phyloP scores from a whole-genome alignment of 495 filamentous ascomycete species.

The Trypethelium eluteriae region DNA sequence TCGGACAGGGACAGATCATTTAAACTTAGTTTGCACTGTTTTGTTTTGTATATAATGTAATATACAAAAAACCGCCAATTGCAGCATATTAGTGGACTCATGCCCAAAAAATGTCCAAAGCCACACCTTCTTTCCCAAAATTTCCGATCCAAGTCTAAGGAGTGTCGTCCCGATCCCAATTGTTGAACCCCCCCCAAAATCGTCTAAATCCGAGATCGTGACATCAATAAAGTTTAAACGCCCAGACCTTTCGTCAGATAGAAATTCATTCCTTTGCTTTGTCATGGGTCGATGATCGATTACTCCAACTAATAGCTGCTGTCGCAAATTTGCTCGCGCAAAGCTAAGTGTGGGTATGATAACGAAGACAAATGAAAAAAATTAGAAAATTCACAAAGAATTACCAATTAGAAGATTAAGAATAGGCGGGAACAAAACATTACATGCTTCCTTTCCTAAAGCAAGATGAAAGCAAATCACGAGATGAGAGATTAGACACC shows the following conservation, averaged over 20 bases:
- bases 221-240: background rate
- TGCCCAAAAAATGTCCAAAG: background rate
- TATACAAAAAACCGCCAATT: background rate
- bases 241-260: conserved; percentile 7
- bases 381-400: background rate
- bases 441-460: background rate
- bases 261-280: background rate
- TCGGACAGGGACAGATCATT: background rate
- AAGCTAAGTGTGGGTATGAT: background rate
- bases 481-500: background rate
- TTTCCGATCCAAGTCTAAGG: conserved; percentile 11
- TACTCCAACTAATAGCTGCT: background rate
- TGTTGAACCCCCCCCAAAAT: background rate
- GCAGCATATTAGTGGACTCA: background rate
- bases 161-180: conserved; percentile 8
- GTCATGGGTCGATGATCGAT: background rate
- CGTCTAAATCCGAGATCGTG: background rate
- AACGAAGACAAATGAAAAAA: background rate
- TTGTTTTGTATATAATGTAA: conserved; percentile 7
- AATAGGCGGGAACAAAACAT: background rate
- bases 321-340: background rate
- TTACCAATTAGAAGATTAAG: conserved; percentile 11
- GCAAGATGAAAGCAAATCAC: no score
- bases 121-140: background rate
- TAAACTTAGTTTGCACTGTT: background rate